Conservation (phyloP, 23 red algal species). For the Gracilariopsis chorda region DNA sequence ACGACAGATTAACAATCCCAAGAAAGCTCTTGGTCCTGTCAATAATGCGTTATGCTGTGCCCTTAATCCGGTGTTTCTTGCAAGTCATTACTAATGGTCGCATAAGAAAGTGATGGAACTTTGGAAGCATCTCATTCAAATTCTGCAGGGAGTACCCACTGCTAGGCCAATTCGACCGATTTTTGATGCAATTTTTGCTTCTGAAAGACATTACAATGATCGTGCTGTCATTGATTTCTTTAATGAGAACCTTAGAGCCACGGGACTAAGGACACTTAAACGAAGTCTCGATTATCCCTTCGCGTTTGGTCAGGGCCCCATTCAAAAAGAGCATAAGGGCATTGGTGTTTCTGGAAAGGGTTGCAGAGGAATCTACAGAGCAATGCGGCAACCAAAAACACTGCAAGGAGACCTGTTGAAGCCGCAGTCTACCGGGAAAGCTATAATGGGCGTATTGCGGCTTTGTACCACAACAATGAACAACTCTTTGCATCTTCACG, state of each 20-base stretch:
- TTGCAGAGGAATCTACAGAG: neutral
- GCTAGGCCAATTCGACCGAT: neutral
- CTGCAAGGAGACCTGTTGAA: neutral
- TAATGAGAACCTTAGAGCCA: neutral
- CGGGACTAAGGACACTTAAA: neutral
- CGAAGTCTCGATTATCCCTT: neutral
- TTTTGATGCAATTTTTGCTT: neutral
- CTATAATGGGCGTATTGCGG: neutral
- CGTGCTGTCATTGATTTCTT: neutral
- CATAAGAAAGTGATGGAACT: neutral
- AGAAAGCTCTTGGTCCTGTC: neutral
- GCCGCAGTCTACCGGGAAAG: conserved; percentile 6
- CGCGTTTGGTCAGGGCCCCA: neutral
- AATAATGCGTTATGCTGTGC: neutral
- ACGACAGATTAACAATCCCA: conserved; percentile 13
- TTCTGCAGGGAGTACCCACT: conserved; percentile 12
- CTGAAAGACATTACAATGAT: conserved; percentile 7
- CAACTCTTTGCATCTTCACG: neutral
- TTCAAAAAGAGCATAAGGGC: neutral
- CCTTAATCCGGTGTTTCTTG: neutral
- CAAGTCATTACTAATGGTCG: neutral
- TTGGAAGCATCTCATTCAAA: neutral
- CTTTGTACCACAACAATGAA: neutral
- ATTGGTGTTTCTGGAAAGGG: neutral
- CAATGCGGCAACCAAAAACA: neutral